Conservation (phyloP, 2,329 filamentous ascomycete species). For the Colletotrichum tabaci region DNA sequence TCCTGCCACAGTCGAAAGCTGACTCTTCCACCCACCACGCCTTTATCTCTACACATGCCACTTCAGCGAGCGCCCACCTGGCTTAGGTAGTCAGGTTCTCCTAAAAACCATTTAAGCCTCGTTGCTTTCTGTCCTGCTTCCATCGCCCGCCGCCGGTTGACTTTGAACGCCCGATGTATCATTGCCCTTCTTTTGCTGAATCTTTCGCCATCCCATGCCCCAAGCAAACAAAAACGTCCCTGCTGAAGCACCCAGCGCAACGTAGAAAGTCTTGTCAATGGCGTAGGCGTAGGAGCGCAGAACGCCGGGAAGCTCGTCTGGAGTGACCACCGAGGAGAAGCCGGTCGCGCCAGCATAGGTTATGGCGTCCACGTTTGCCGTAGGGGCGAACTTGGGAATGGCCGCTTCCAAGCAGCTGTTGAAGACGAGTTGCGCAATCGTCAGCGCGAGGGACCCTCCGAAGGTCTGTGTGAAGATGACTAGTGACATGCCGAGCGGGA, state of each 20-base stretch:
- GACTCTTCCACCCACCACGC: too few species aligned
- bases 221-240: neutral
- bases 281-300: conserved; percentile 9
- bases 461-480: conserved; percentile 10
- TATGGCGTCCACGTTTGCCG: neutral
- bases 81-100: neutral
- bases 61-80: conserved; percentile 4
- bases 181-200: conserved; percentile 13
- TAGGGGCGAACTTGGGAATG: neutral
- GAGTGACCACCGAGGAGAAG: conserved; percentile 3
- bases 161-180: neutral
- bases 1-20: too few species aligned
- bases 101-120: neutral
- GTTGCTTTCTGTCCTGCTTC: conserved; percentile 1
- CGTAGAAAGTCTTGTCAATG: conserved; percentile 12
- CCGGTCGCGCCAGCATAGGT: conserved; percentile 8
- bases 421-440: neutral
- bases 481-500: conserved; percentile 1
- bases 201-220: conserved; percentile 5
- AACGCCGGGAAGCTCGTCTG: conserved; percentile 5
- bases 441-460: conserved; percentile 4
- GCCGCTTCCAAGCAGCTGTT: neutral
- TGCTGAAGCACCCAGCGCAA: neutral
- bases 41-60: neutral
- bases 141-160: neutral